A percentile compares a stretch with the other conserved stretches of the same genome.
Evolutionary conservation across 345 rosid species (phyloP).

Genomic region (Durio zibethinus): DNA sequence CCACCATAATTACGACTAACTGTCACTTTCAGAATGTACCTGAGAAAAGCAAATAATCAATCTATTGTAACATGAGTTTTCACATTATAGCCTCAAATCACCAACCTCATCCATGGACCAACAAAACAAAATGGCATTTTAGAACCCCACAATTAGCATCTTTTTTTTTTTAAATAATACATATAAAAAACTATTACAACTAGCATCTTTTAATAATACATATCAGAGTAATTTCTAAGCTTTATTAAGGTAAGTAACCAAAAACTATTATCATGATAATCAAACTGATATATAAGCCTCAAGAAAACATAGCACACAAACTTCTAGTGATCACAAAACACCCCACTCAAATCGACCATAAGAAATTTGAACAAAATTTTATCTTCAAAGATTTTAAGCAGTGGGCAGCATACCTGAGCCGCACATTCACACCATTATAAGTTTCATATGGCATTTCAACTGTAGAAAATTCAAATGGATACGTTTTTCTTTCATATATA

Average conservation of each 20-base stretch:
- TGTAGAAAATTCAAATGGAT: conserved; percentile 85
- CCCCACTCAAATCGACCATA: not conserved
- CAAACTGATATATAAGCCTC: not conserved
- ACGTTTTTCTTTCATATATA: conserved; percentile 79
- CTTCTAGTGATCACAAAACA: not conserved
- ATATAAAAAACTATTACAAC: too few species aligned
- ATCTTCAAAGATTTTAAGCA: not conserved
- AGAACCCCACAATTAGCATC: not conserved
- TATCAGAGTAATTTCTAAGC: not conserved
- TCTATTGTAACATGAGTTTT: not conserved
- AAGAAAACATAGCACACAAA: not conserved
- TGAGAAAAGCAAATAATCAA: conserved; percentile 27
- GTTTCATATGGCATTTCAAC: conserved; percentile 99
- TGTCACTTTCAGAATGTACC: conserved; percentile 95
- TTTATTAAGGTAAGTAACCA: not conserved
- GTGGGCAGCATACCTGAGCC: conserved; percentile 67
- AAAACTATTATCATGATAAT: not conserved
- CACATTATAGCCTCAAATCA: not conserved
- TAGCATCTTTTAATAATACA: not conserved
- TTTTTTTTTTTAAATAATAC: too few species aligned
- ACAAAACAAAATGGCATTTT: not conserved
- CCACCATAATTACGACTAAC: conserved; percentile 87
- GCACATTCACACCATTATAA: conserved; percentile 87
- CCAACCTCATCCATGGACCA: not conserved
- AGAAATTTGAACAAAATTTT: not conserved